Conservation (phyloP, 1,284 basidiomycete genomes). For the Amylostereum areolatum region DNA sequence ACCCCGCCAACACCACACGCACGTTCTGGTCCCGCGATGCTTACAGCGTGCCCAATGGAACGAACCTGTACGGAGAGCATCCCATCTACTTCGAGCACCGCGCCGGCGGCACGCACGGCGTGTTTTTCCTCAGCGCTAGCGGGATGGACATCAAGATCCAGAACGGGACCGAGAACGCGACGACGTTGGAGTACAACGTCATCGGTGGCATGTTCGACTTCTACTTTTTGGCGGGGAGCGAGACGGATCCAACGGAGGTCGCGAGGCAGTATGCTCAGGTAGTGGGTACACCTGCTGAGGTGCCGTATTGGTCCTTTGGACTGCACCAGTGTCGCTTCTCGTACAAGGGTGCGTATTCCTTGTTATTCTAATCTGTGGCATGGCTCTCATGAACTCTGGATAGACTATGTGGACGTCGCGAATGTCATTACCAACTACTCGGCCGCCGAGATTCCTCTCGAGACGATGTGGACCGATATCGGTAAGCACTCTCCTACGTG, state of each 20-base stretch:
- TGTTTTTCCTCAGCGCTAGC: slow-evolving; percentile 63
- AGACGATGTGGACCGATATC: slow-evolving; percentile 77
- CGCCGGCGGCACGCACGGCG: slow-evolving; percentile 52
- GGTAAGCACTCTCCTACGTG: slow-evolving; percentile 26
- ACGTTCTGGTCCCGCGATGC: slow-evolving; percentile 68
- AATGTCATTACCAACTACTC: slow-evolving; percentile 57
- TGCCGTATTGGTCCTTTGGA: slow-evolving; percentile 68
- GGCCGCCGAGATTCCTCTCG: slow-evolving; percentile 55
- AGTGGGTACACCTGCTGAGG: slow-evolving; percentile 56
- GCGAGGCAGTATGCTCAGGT: slow-evolving; percentile 63
- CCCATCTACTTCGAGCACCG: slow-evolving; percentile 68
- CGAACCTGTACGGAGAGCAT: slow-evolving; percentile 66
- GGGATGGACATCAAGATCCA: slow-evolving; percentile 72
- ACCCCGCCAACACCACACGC: slow-evolving; percentile 54
- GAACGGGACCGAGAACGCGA: slow-evolving; percentile 30
- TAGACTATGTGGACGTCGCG: slow-evolving; percentile 58
- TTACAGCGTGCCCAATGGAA: slow-evolving; percentile 44
- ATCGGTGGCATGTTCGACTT: slow-evolving; percentile 70
- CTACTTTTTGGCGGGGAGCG: slow-evolving; percentile 69
- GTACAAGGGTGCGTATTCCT: slow-evolving; percentile 40
- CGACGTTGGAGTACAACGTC: slow-evolving; percentile 61
- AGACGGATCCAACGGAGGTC: slow-evolving; percentile 53
- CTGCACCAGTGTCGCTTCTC: slow-evolving; percentile 71
- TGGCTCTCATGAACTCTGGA: not conserved
- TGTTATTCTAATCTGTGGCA: not conserved